phyloP scores from a whole-genome alignment of 805 yeast genomes.

The Zygoascus tannicola region DNA sequence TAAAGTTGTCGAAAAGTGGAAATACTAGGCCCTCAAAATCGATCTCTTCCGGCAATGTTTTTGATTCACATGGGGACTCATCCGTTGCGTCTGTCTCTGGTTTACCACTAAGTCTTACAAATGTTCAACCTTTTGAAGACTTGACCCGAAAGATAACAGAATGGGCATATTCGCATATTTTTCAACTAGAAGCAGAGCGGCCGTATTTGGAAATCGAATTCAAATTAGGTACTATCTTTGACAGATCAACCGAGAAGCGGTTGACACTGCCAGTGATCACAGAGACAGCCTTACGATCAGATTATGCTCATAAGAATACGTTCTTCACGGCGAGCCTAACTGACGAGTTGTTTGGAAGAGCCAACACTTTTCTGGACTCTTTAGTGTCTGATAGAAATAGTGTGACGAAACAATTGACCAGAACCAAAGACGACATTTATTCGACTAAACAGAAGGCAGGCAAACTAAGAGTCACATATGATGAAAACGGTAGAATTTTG shows the following conservation, averaged over 20 bases:
- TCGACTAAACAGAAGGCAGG: constrained; percentile 10
- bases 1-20: not conserved
- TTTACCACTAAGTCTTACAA: constrained; percentile 50
- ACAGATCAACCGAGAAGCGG: constrained; percentile 21
- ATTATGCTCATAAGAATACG: constrained; percentile 20
- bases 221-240: constrained; percentile 27
- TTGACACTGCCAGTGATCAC: constrained; percentile 25
- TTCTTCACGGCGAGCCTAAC: constrained; percentile 23
- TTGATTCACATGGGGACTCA: not conserved
- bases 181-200: constrained; percentile 23
- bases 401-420: constrained; percentile 5
- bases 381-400: constrained; percentile 9
- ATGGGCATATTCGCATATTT: constrained; percentile 80
- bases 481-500: constrained; percentile 28
- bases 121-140: constrained; percentile 71
- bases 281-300: constrained; percentile 25
- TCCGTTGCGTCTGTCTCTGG: constrained; percentile 27
- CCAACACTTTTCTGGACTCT: constrained; percentile 17
- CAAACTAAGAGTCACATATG: constrained; percentile 22
- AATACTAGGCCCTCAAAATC: not conserved
- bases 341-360: constrained; percentile 20
- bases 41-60: not conserved
- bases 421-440: constrained; percentile 13
- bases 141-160: constrained; percentile 72
- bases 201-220: constrained; percentile 38